These are phyloP conservation scores for Metschnikowia rubicola DNA, from an alignment of 805 yeast genomes.

Conservation along the genomic window DNA sequence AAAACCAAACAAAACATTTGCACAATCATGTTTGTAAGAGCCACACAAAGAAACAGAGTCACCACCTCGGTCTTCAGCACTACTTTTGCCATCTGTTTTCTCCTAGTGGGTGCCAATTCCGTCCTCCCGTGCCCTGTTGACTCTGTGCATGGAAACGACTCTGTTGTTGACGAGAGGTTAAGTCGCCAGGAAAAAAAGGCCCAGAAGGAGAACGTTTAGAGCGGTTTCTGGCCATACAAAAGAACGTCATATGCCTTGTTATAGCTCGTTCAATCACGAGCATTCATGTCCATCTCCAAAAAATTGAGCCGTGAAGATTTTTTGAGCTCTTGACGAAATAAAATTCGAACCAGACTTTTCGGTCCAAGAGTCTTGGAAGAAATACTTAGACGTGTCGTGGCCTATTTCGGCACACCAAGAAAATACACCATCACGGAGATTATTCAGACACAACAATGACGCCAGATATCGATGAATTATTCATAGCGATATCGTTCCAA, in stretches of 20 bases:
- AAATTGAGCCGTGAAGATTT: too few relatives aligned
- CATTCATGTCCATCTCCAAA: not conserved
- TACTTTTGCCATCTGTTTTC: constrained; percentile 68
- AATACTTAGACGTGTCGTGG: too few relatives aligned
- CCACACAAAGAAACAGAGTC: constrained; percentile 51
- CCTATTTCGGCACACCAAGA: too few relatives aligned
- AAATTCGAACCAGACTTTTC: too few relatives aligned
- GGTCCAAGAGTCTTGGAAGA: too few relatives aligned
- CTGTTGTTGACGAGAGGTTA: constrained; percentile 34
- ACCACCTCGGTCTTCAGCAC: constrained; percentile 68
- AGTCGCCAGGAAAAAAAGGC: constrained; percentile 2
- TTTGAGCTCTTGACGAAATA: too few relatives aligned
- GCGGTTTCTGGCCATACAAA: too few relatives aligned
- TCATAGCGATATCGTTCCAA: too few relatives aligned
- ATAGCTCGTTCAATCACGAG: not conserved
- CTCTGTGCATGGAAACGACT: constrained; percentile 38
- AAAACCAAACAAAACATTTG: not conserved
- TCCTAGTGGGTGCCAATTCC: constrained; percentile 53
- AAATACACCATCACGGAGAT: too few relatives aligned
- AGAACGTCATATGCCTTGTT: not conserved
- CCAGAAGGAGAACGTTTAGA: not conserved
- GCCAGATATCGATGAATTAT: too few relatives aligned
- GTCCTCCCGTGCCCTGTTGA: constrained; percentile 44
- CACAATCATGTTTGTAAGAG: constrained; percentile 50
- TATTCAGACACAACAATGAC: too few relatives aligned